Evolutionary conservation across 331 rosid species (phyloP).

Genomic region (Malus hybrid): DNA sequence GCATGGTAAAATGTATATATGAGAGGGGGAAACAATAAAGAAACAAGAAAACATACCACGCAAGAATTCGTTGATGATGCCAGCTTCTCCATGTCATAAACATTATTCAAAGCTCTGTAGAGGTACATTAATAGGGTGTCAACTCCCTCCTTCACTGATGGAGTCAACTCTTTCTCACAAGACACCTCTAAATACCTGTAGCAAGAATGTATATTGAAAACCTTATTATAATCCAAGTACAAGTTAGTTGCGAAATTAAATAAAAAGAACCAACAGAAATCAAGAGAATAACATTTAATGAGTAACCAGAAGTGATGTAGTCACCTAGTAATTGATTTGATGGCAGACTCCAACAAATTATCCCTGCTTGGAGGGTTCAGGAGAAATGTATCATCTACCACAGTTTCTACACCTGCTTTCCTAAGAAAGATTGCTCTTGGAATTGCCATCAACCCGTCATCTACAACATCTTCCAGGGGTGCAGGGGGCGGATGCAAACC

Average conservation of each 20-base stretch:
- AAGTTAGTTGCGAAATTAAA: not conserved
- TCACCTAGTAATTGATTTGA: slow-evolving; percentile 79
- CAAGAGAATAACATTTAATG: not conserved
- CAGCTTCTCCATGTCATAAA: slow-evolving; percentile 77
- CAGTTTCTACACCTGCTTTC: slow-evolving; percentile 93
- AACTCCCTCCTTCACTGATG: slow-evolving; percentile 78
- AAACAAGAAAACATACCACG: slow-evolving; percentile 53
- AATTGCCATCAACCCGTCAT: slow-evolving; percentile 78
- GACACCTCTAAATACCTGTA: slow-evolving; percentile 81
- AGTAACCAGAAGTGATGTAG: slow-evolving; percentile 15
- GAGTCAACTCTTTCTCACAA: slow-evolving; percentile 44
- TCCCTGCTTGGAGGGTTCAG: slow-evolving; percentile 73
- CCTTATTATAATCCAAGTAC: not conserved
- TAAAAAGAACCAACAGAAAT: not conserved
- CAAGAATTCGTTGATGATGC: slow-evolving; percentile 82
- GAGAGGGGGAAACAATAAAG: slow-evolving; percentile 3
- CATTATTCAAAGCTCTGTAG: slow-evolving; percentile 74
- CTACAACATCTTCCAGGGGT: slow-evolving; percentile 94
- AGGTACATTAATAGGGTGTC: slow-evolving; percentile 89
- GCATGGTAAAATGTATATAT: not conserved
- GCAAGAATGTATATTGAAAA: not conserved
- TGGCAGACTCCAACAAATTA: slow-evolving; percentile 84
- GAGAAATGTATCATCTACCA: slow-evolving; percentile 60
- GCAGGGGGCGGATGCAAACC: slow-evolving; percentile 99
- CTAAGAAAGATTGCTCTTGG: slow-evolving; percentile 89